Conservation (phyloP, 2,329 filamentous ascomycete genomes). For the Talaromyces sp. region DNA sequence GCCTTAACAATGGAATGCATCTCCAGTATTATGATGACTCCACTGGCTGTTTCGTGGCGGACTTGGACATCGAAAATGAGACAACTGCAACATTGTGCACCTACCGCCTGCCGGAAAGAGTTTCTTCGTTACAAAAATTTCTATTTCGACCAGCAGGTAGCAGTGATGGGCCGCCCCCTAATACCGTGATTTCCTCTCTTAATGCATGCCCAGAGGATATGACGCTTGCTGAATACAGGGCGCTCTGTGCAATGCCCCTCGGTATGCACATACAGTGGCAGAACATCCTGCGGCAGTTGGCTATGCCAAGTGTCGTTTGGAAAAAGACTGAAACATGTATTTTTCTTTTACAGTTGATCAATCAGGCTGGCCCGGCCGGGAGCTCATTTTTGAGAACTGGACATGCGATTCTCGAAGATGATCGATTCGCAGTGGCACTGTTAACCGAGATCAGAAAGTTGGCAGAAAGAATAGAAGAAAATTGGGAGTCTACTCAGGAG, state of each 20-base stretch:
- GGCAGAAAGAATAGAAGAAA: background rate
- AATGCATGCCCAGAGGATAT: background rate
- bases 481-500: slow-evolving; percentile 12
- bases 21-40: slow-evolving; percentile 30
- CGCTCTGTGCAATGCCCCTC: background rate
- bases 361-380: background rate
- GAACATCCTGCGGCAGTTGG: slow-evolving; percentile 7
- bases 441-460: slow-evolving; percentile 4
- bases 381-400: slow-evolving; percentile 2
- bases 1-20: slow-evolving; percentile 45
- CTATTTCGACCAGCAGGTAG: slow-evolving; percentile 29
- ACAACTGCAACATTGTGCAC: slow-evolving; percentile 34
- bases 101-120: slow-evolving; percentile 28
- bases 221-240: background rate
- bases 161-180: slow-evolving; percentile 22
- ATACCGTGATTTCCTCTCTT: background rate
- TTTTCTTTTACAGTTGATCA: slow-evolving; percentile 6
- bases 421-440: background rate
- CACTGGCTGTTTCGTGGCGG: slow-evolving; percentile 21
- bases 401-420: slow-evolving; percentile 6
- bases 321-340: slow-evolving; percentile 9
- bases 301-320: slow-evolving; percentile 1
- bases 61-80: slow-evolving; percentile 20
- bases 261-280: slow-evolving; percentile 4
- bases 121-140: slow-evolving; percentile 39